Evolutionary conservation across 2,329 filamentous ascomycete species (phyloP), one percentile per base, ranked within the genome.

Genomic region (Penicillium nordicum): DNA sequence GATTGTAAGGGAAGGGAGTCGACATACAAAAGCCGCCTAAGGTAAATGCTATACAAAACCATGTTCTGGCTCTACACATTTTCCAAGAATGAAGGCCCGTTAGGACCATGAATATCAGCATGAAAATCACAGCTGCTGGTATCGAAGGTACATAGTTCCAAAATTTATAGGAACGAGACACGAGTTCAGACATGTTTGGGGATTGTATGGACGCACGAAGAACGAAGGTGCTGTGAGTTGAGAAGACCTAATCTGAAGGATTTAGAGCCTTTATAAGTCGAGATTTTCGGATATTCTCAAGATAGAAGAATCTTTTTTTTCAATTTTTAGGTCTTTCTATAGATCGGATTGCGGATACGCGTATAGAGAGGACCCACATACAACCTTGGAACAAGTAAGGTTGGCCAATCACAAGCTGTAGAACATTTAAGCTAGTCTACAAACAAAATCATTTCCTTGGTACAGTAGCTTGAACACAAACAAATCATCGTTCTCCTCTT

Each of bases 31-130:
- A 45, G 16, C 58, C 58, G 14, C 58, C 58, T 4, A 58, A 14
- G 10, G 58, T 51, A 27, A 61, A 61, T 27, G 56, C 16, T 37
- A 61, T 56, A 21, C 58, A 61, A n/a, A 61, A 61, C 53, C 56
- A 56, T 21, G 50, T 56, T 42, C 34, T 58, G 10, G 52, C 49
- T n/a, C 14, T 49, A 30, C 54, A 51, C 18, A 61, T 16, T 27
- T 59, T 61, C 58, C 56, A 58, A 27, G 21, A 57, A 54, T 52
- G 49, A 45, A 61, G 53, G 2, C 37, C 41, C 36, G 58, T 60
- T 37, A 58, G 27, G 1, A 6, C 41, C 8, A 59, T 30, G 21
- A 58, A 60, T n/a, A 56, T 32, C 16, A 60, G 56, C 49, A 60
- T 51, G 37, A 60, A 60, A 16, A 60, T 59, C 10, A 58, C 56